Percentiles rank a stretch among this genome's conserved stretches.
Conservation (phyloP, 2,329 filamentous ascomycete species). For the Fusarium guadeloupense region DNA sequence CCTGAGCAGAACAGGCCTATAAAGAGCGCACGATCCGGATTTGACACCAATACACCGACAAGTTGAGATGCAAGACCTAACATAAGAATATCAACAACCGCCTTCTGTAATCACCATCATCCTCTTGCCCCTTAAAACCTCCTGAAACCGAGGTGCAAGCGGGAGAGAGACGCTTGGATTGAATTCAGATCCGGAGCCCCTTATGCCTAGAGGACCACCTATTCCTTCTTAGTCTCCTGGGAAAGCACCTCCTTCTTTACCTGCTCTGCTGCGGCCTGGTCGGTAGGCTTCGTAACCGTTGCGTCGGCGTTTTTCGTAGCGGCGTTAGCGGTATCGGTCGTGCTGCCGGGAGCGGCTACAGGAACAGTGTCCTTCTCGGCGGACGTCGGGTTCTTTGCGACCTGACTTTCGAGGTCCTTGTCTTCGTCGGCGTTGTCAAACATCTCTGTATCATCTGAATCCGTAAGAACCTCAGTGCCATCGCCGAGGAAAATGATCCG, state of each 20-base stretch:
- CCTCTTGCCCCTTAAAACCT: slow-evolving; percentile 19
- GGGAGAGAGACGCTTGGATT: slow-evolving; percentile 10
- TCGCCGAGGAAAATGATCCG: slow-evolving; percentile 95
- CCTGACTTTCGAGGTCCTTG: slow-evolving; percentile 85
- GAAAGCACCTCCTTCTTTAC: slow-evolving; percentile 40
- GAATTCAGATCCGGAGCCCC: slow-evolving; percentile 30
- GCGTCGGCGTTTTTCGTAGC: slow-evolving; percentile 40
- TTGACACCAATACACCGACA: slow-evolving; percentile 43
- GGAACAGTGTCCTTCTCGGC: slow-evolving; percentile 39
- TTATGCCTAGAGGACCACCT: slow-evolving; percentile 43
- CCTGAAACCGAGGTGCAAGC: slow-evolving; percentile 22
- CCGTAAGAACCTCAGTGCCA: slow-evolving; percentile 90
- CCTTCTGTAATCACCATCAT: slow-evolving; percentile 21
- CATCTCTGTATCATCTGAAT: slow-evolving; percentile 91
- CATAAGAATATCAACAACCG: slow-evolving; percentile 43
- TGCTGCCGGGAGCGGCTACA: slow-evolving; percentile 34
- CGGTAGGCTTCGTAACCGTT: slow-evolving; percentile 33
- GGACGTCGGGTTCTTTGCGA: slow-evolving; percentile 65
- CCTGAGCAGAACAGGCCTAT: slow-evolving; percentile 6
- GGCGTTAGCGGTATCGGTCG: slow-evolving; percentile 35
- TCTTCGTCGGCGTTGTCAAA: slow-evolving; percentile 89
- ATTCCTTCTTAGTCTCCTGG: slow-evolving; percentile 50
- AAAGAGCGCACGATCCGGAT: slow-evolving; percentile 30
- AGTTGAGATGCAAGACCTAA: slow-evolving; percentile 41
- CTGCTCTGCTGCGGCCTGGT: slow-evolving; percentile 34